phyloP scores from a whole-genome alignment of 148 eudicot species.

The Hydrangea macrophylla region DNA sequence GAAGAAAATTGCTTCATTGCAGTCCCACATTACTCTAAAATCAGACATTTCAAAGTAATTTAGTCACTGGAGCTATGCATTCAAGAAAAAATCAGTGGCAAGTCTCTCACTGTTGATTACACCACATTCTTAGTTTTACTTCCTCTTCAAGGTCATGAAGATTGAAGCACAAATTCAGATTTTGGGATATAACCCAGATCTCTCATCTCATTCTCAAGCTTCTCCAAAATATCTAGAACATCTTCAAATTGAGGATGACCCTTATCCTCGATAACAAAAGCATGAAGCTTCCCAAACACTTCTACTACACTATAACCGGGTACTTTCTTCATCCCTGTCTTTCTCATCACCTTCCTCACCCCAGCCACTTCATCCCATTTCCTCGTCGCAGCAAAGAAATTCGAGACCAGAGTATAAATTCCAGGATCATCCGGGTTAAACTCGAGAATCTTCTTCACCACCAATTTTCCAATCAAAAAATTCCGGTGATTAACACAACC shows the following conservation, averaged over 20 bases:
- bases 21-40: conserved; percentile 52
- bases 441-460: conserved; percentile 52
- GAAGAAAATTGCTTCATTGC: conserved; percentile 42
- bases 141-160: conserved; percentile 52
- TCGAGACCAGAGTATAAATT: conserved; percentile 50
- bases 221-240: conserved; percentile 33
- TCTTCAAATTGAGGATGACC: conserved; percentile 43
- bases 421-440: conserved; percentile 61
- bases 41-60: too few species aligned
- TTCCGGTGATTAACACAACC: conserved; percentile 60
- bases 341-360: conserved; percentile 51
- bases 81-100: conserved; percentile 42
- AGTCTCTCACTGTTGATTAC: conserved; percentile 43
- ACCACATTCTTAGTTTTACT: conserved; percentile 35
- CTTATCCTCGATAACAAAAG: conserved; percentile 68
- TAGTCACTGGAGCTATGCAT: conserved; percentile 42
- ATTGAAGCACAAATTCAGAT: conserved; percentile 43
- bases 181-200: conserved; percentile 40
- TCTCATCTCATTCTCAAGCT: conserved; percentile 51
- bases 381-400: conserved; percentile 57
- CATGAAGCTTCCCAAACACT: conserved; percentile 55
- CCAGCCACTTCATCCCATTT: conserved; percentile 63
- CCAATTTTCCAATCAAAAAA: conserved; percentile 50
- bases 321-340: conserved; percentile 47
- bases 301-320: conserved; percentile 69